Percentiles rank a stretch among this genome's conserved stretches.
These are phyloP conservation scores for Leptodontidium sp. DNA, from an alignment of 2,329 filamentous ascomycete genomes.

Conservation along the genomic window DNA sequence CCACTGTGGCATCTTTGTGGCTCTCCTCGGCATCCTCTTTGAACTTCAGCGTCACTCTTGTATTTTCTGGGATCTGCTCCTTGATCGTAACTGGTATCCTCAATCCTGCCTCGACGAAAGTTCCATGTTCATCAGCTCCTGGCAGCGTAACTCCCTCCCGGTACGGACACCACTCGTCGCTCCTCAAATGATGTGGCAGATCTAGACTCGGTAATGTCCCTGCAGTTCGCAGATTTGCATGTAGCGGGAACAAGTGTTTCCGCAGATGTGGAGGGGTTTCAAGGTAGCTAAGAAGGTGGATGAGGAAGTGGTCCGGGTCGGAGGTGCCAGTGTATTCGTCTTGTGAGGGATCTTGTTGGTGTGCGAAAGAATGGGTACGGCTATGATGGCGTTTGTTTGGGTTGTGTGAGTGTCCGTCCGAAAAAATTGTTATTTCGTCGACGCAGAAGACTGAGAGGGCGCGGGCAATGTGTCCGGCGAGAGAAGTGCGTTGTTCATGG, in stretches of 20 bases:
- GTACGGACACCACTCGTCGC: constrained; percentile 80
- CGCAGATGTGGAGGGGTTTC: constrained; percentile 87
- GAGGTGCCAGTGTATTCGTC: constrained; percentile 68
- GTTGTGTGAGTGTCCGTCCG: constrained; percentile 64
- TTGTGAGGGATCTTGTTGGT: constrained; percentile 55
- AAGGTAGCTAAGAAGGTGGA: constrained; percentile 81
- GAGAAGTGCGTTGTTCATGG: constrained; percentile 74
- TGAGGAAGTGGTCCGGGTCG: constrained; percentile 81
- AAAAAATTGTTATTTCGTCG: constrained; percentile 84
- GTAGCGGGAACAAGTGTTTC: constrained; percentile 76
- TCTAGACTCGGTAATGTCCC: constrained; percentile 80
- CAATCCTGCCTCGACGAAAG: constrained; percentile 65
- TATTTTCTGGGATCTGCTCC: constrained; percentile 68
- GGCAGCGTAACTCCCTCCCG: constrained; percentile 77
- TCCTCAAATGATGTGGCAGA: constrained; percentile 83
- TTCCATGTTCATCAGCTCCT: constrained; percentile 53
- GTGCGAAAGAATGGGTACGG: constrained; percentile 34
- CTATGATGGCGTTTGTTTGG: constrained; percentile 38
- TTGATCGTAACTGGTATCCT: constrained; percentile 57
- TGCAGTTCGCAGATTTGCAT: constrained; percentile 78
- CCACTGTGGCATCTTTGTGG: constrained; percentile 33
- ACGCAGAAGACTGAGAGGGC: constrained; percentile 84
- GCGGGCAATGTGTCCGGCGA: constrained; percentile 80
- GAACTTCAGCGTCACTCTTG: constrained; percentile 77
- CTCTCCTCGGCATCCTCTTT: constrained; percentile 54